Evolutionary conservation across 345 rosid genomes (phyloP), one percentile per base, ranked within the genome.

Genomic region (Linum tenue): DNA sequence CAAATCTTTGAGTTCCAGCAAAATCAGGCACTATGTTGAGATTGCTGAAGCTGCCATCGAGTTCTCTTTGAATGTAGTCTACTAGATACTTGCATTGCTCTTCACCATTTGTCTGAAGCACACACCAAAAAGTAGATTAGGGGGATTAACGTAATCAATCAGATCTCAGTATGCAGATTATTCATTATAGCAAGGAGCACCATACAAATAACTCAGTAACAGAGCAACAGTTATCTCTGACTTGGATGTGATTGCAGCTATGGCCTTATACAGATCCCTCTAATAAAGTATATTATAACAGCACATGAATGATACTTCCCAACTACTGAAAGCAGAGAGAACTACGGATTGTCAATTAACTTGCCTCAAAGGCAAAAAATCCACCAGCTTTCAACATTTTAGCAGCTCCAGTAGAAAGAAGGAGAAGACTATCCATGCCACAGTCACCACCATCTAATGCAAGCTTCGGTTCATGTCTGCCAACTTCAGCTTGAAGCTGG

Each of bases 401-500:
- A 73, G 88, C 81, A 66, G 88, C 84, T 10, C 88, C 90, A 43
- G 75, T 68, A 70, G 82, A 77, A 56, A 94, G 84, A 74, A 83
- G 90, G 64, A 82, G 74, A 82, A 94, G 96, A 79, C 81, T 74
- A 74, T 86, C 86, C 68, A 81, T 68, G 64, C 99, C 99, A 67
- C 67, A 66, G 0, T 67, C 17, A 66, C 99, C 99, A 55, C 97
- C 98, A 74, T 90, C 97, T 63, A 92, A 79, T 5, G 99, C 96
- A 63, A 86, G 87, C 68, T 70, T 84, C 0, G 97, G 99, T 75
- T 92, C 97, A 66, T 92, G 97, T 69, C 67, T 78, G 69, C 96
- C 90, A 63, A 94, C 97, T 79, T 94, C 97, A 71, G 92, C 89
- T 78, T 94, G 98, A 62, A 90, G 68, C 1, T 83, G 84, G 2